phyloP scores from a whole-genome alignment of 208 protist genomes.

The Phytomonas sp. region DNA sequence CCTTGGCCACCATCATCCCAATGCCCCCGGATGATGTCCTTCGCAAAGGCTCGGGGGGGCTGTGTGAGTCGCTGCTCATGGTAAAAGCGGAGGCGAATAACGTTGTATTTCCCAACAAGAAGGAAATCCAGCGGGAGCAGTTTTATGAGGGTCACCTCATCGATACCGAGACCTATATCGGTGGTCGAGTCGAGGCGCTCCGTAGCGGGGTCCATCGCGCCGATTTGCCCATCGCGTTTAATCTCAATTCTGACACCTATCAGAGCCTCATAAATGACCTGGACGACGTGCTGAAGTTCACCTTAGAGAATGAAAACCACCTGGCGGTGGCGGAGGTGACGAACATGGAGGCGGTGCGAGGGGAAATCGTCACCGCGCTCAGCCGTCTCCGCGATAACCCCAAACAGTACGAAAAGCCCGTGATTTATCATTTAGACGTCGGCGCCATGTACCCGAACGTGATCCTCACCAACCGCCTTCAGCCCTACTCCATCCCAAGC shows the following conservation, averaged over 20 bases:
- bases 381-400: conserved; percentile 81
- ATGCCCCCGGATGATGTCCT: conserved; percentile 98
- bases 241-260: conserved; percentile 87
- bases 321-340: conserved; percentile 84
- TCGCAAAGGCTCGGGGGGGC: conserved; percentile 97
- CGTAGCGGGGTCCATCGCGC: conserved; percentile 95
- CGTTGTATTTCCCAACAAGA: conserved; percentile 99
- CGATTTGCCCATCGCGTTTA: conserved; percentile 95
- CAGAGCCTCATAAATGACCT: conserved; percentile 92
- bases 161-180: conserved; percentile 99
- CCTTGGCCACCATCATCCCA: conserved; percentile 99
- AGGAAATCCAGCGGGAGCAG: conserved; percentile 77
- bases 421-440: conserved; percentile 99
- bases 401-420: conserved; percentile 72
- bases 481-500: conserved; percentile 95
- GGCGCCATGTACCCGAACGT: conserved; percentile 99
- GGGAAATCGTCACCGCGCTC: conserved; percentile 72
- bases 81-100: conserved; percentile 95
- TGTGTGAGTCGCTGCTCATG: conserved; percentile 99
- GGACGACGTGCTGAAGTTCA: conserved; percentile 89
- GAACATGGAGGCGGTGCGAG: conserved; percentile 90
- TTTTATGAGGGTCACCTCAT: conserved; percentile 98
- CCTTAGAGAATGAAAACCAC: conserved; percentile 84
- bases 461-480: conserved; percentile 99
- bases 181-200: conserved; percentile 93